These are phyloP conservation scores for Echinosophora koreensis DNA, from an alignment of 306 rosid species.

Conservation along the genomic window DNA sequence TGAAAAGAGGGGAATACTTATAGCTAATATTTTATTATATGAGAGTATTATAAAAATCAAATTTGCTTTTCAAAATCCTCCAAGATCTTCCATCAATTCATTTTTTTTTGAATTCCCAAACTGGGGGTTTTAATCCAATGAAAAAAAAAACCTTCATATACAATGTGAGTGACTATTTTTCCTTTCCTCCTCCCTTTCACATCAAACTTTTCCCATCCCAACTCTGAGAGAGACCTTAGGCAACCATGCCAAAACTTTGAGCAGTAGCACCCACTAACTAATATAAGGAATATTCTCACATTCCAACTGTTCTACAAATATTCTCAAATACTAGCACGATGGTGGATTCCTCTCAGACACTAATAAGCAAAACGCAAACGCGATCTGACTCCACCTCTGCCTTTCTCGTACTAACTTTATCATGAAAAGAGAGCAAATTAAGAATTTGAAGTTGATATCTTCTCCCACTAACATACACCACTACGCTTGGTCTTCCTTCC, in stretches of 20 bases:
- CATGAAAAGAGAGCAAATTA: not conserved
- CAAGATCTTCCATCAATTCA: too few species aligned
- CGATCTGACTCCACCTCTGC: not conserved
- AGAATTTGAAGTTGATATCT: not conserved
- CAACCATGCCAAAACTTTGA: conserved; percentile 1
- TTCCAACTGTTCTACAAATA: not conserved
- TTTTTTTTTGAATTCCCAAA: too few species aligned
- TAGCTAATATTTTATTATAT: too few species aligned
- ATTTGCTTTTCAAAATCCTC: too few species aligned
- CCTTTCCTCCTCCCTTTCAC: too few species aligned
- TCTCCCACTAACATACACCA: not conserved
- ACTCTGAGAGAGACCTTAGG: too few species aligned
- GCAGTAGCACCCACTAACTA: not conserved
- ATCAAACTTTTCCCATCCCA: too few species aligned
- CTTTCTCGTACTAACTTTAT: not conserved
- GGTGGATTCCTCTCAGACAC: not conserved
- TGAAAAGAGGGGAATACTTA: too few species aligned
- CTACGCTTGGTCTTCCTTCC: not conserved
- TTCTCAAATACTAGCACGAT: conserved; percentile 23
- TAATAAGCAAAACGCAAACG: not conserved
- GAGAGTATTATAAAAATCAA: too few species aligned
- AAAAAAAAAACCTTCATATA: too few species aligned
- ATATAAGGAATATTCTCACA: conserved; percentile 18
- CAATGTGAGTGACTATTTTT: too few species aligned
- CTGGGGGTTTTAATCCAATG: too few species aligned